Evolutionary conservation across 2,329 filamentous ascomycete species (phyloP).

Genomic region (Tolypocladium paradoxum): DNA sequence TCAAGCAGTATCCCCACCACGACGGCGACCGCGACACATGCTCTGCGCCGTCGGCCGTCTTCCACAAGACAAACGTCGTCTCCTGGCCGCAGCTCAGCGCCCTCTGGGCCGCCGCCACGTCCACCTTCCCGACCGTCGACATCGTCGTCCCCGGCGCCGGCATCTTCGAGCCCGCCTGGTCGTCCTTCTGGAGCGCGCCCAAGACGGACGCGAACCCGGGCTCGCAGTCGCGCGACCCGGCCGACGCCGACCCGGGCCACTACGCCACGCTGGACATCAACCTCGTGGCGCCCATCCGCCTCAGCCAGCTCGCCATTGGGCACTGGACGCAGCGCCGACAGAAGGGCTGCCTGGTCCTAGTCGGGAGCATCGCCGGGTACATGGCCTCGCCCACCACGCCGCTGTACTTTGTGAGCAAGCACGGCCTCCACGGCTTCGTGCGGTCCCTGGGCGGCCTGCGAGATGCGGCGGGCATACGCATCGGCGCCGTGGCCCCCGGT

Average conservation of each 20-base stretch:
- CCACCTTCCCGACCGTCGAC: constrained; percentile 19
- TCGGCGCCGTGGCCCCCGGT: constrained; percentile 21
- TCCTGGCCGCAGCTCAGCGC: constrained; percentile 22
- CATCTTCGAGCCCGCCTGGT: constrained; percentile 24
- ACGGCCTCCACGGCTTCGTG: constrained; percentile 25
- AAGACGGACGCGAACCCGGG: constrained; percentile 16
- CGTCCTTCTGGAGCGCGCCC: constrained; percentile 25
- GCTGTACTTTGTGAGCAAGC: constrained; percentile 25
- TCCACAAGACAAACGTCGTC: constrained; percentile 24
- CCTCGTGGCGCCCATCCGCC: constrained; percentile 24
- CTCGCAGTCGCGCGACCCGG: constrained; percentile 13
- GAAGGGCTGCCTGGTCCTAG: constrained; percentile 19
- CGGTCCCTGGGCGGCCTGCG: constrained; percentile 17
- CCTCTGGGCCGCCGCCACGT: constrained; percentile 18
- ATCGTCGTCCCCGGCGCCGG: constrained; percentile 26
- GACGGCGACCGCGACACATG: constrained; percentile 1
- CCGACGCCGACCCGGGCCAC: constrained; percentile 17
- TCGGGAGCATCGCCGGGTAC: constrained; percentile 24
- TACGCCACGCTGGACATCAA: constrained; percentile 27
- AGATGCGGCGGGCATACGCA: constrained; percentile 20
- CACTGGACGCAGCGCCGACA: constrained; percentile 22
- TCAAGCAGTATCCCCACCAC: constrained; percentile 17
- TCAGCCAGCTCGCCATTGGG: constrained; percentile 26
- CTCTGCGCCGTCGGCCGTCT: constrained; percentile 14
- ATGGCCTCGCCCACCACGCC: constrained; percentile 17